Evolutionary conservation across 805 yeast species (phyloP).

Genomic region (Spathaspora sp.): DNA sequence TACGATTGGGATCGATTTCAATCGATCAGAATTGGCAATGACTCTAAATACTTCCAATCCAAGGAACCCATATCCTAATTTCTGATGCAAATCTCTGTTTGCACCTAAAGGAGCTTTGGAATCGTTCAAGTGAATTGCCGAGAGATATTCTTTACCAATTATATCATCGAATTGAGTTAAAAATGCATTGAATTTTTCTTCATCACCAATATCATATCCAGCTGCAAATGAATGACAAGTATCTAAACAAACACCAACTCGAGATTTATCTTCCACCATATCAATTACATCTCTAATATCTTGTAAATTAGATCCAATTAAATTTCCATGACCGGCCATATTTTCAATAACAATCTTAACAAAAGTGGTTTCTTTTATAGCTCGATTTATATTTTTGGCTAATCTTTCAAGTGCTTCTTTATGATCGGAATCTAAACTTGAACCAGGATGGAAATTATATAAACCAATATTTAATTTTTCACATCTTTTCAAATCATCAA

Average conservation of each 20-base stretch:
- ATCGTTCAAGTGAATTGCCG: slow-evolving; percentile 87
- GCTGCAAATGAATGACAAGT: slow-evolving; percentile 97
- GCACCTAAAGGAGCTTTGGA: slow-evolving; percentile 92
- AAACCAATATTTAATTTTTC: slow-evolving; percentile 80
- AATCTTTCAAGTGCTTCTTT: slow-evolving; percentile 58
- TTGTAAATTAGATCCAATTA: slow-evolving; percentile 77
- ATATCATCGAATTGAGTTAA: slow-evolving; percentile 73
- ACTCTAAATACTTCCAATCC: slow-evolving; percentile 82
- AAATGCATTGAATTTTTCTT: slow-evolving; percentile 55
- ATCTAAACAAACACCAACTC: slow-evolving; percentile 96
- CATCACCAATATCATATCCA: slow-evolving; percentile 80
- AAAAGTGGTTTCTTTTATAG: slow-evolving; percentile 65
- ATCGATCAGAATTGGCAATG: slow-evolving; percentile 63
- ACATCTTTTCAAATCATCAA: slow-evolving; percentile 86
- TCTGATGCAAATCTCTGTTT: slow-evolving; percentile 87
- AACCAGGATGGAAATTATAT: slow-evolving; percentile 93
- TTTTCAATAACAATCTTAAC: slow-evolving; percentile 91
- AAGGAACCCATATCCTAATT: slow-evolving; percentile 82
- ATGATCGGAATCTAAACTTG: slow-evolving; percentile 70
- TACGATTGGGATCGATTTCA: slow-evolving; percentile 70
- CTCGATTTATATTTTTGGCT: slow-evolving; percentile 78
- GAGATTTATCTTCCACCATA: slow-evolving; percentile 68
- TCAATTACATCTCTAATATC: slow-evolving; percentile 76
- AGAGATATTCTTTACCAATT: slow-evolving; percentile 71
- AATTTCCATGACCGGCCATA: slow-evolving; percentile 96